Evolutionary conservation across 2,329 filamentous ascomycete species (phyloP), one percentile per base, ranked within the genome.

Genomic region (Penicillium vulpinum): DNA sequence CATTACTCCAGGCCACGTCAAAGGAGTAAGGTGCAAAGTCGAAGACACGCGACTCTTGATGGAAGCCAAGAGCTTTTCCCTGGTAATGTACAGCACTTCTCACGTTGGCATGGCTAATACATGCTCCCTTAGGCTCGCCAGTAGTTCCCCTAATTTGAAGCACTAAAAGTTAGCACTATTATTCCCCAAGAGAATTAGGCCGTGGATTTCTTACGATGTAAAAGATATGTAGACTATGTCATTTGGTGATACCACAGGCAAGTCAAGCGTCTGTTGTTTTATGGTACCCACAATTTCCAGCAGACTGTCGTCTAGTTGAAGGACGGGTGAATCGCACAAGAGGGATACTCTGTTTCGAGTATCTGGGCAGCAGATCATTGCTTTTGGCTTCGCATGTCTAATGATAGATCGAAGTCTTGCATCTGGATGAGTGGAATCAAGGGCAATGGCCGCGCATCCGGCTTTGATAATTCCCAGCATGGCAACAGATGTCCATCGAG

Each of bases 11-110:
- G n/a, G 47, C 33, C 10, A 39, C 47, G n/a, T 50, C 47, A 39
- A 50, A 50, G 3, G 47, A 38, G n/a, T 50, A 50, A 16, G 47
- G 35, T 6, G 33, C 47, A 38, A 50, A 50, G n/a, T 50, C 47
- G 7, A 38, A 50, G 11, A 39, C 33, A 5, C 47, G 22, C 10
- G 47, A 50, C 6, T 50, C n/a, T 21, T 5, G 16, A 6, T 28
- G 2, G 13, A 50, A 50, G 8, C 33, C 47, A 18, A 50, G 24
- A 38, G 35, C 33, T 28, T 28, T 38, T 2, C 24, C 24, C 16
- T 39, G 33, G n/a, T 50, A 24, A n/a, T 50, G 16, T 16, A 50
- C 33, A 13, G 47, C 47, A 39, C 33, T 39, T 18, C 33, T 24
- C 15, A 50, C 24, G 7, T 50, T 50, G 22, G 10, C 16, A 4